A percentile compares a stretch with the other conserved stretches of the same genome.
These are phyloP conservation scores for Selaginella moellendorffii DNA, from an alignment of 75 land plant species.

Conservation along the genomic window DNA sequence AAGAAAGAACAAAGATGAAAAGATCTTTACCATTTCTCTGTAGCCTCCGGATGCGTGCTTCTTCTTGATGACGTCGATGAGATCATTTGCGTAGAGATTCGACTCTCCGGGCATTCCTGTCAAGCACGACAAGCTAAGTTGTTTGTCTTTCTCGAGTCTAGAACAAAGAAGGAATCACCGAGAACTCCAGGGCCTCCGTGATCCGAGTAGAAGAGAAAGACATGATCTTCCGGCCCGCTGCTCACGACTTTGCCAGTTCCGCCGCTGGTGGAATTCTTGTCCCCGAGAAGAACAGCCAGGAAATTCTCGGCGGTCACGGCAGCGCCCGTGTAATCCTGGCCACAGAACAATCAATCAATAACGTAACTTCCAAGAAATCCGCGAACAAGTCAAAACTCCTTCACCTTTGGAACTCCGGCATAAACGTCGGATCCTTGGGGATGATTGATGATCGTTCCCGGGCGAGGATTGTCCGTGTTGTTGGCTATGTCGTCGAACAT, in stretches of 20 bases:
- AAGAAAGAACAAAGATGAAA: background rate
- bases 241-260: constrained; percentile 85
- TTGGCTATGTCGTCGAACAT: constrained; percentile 86
- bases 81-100: constrained; percentile 46
- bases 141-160: background rate
- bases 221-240: constrained; percentile 59
- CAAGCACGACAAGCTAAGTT: background rate
- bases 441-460: constrained; percentile 65
- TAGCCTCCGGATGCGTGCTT: constrained; percentile 48
- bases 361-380: background rate
- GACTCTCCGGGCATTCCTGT: constrained; percentile 77
- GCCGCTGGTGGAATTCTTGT: constrained; percentile 43
- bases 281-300: constrained; percentile 61
- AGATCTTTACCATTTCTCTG: constrained; percentile 78
- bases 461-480: constrained; percentile 47
- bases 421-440: constrained; percentile 70
- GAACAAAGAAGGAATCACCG: constrained; percentile 33
- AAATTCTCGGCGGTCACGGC: constrained; percentile 45
- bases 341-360: background rate
- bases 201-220: constrained; percentile 77
- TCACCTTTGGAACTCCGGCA: constrained; percentile 78
- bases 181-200: constrained; percentile 94
- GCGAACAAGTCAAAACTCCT: background rate
- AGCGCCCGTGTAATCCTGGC: constrained; percentile 70
- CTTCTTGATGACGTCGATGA: constrained; percentile 57